Evolutionary conservation across 2,329 filamentous ascomycete species (phyloP).

Genomic region (Cladophialophora chaetospira): DNA sequence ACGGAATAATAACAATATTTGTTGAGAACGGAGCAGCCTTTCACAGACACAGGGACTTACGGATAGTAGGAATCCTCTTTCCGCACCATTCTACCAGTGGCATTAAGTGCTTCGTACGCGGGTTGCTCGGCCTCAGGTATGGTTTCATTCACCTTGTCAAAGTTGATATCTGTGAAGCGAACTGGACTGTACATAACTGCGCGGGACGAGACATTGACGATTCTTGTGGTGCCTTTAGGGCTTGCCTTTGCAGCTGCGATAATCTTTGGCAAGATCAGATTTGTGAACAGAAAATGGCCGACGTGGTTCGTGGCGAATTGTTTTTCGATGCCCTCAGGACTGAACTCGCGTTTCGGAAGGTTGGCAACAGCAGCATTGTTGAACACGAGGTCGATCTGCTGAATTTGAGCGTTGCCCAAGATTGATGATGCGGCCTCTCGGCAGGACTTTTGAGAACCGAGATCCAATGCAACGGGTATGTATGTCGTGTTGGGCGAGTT

Average conservation of each 20-base stretch:
- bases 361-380: slow-evolving; percentile 49
- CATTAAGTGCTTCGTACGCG: neutral
- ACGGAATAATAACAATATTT: neutral
- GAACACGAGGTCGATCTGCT: slow-evolving; percentile 43
- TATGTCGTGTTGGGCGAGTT: slow-evolving; percentile 30
- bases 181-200: slow-evolving; percentile 12
- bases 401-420: slow-evolving; percentile 25
- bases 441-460: slow-evolving; percentile 38
- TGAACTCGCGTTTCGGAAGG: slow-evolving; percentile 29
- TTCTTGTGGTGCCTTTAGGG: slow-evolving; percentile 24
- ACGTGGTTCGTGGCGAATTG: slow-evolving; percentile 45
- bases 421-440: slow-evolving; percentile 39
- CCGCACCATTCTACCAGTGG: neutral
- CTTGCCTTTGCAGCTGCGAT: slow-evolving; percentile 34
- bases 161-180: slow-evolving; percentile 41
- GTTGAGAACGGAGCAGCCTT: neutral
- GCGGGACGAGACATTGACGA: slow-evolving; percentile 37
- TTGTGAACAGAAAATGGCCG: slow-evolving; percentile 45
- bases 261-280: slow-evolving; percentile 42
- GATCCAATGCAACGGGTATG: slow-evolving; percentile 39
- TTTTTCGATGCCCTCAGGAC: slow-evolving; percentile 42
- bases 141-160: slow-evolving; percentile 32
- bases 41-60: neutral
- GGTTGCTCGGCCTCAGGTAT: slow-evolving; percentile 28
- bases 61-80: slow-evolving; percentile 34